These are phyloP conservation scores for Mucor ambiguus DNA, from an alignment of 371 early-diverging fungal species.

Conservation along the genomic window DNA sequence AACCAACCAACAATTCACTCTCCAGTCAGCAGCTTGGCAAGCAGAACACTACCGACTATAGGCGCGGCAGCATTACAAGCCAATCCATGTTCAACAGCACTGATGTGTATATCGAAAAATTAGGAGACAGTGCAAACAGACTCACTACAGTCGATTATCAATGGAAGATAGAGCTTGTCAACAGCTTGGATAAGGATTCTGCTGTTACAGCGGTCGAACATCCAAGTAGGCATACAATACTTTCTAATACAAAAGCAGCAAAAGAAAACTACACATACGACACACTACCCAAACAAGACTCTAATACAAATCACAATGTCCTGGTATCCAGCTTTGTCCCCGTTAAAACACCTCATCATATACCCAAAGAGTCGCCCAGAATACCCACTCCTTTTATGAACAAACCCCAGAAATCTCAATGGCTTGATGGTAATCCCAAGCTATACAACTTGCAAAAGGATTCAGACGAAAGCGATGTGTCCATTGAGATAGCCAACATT, in stretches of 20 bases:
- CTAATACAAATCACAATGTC: neutral
- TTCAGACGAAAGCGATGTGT: neutral
- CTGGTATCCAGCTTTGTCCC: constrained; percentile 3
- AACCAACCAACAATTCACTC: constrained; percentile 7
- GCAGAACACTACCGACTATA: neutral
- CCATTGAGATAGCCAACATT: neutral
- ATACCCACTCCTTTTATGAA: neutral
- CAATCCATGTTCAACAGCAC: neutral
- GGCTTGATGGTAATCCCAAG: constrained; percentile 8
- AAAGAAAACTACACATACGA: neutral
- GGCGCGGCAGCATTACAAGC: neutral
- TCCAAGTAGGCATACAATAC: neutral
- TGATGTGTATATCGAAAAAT: neutral
- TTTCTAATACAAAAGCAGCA: neutral
- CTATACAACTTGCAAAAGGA: neutral
- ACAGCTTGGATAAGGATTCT: neutral
- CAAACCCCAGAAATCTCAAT: constrained; percentile 7
- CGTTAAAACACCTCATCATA: neutral
- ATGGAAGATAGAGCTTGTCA: neutral
- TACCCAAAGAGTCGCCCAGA: neutral
- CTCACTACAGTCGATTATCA: neutral
- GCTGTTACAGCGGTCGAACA: neutral
- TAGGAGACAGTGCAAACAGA: neutral
- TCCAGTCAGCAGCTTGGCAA: neutral
- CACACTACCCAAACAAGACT: neutral